Conservation (phyloP, 192 early-diverging fungal genomes). For the Podila verticillata region DNA sequence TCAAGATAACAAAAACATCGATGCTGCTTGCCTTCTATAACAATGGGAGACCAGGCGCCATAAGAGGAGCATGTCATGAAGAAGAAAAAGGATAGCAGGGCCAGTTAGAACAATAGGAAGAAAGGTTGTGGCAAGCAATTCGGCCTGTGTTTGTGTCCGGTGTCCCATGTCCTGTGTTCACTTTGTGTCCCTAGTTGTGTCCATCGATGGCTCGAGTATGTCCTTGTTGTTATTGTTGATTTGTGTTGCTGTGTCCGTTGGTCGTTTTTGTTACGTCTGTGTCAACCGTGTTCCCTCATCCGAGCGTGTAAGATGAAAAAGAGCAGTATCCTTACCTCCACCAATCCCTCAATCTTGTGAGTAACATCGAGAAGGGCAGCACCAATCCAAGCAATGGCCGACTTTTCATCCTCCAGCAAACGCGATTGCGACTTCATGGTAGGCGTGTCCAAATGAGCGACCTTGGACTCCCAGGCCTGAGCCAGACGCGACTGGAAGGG, state of each 20-base stretch:
- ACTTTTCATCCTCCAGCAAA: constrained; percentile 52
- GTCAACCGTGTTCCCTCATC: too few relatives aligned
- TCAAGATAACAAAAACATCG: constrained; percentile 82
- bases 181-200: too few relatives aligned
- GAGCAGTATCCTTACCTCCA: constrained; percentile 50
- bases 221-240: background rate
- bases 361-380: constrained; percentile 64
- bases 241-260: background rate
- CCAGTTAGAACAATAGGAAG: background rate
- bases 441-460: constrained; percentile 54
- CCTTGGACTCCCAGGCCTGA: constrained; percentile 62
- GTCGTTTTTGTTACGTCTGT: too few relatives aligned
- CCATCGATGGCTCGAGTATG: background rate
- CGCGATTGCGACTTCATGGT: constrained; percentile 53
- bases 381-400: constrained; percentile 62
- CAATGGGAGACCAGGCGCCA: background rate
- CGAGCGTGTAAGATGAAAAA: too few relatives aligned
- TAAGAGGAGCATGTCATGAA: background rate
- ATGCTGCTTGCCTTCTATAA: constrained; percentile 71
- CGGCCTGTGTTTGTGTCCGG: too few relatives aligned
- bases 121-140: background rate
- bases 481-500: constrained; percentile 51
- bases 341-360: constrained; percentile 69
- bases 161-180: too few relatives aligned
- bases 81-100: background rate